phyloP scores from a whole-genome alignment of 2,329 filamentous ascomycete species.

The Aspergillus pseudoterreus region DNA sequence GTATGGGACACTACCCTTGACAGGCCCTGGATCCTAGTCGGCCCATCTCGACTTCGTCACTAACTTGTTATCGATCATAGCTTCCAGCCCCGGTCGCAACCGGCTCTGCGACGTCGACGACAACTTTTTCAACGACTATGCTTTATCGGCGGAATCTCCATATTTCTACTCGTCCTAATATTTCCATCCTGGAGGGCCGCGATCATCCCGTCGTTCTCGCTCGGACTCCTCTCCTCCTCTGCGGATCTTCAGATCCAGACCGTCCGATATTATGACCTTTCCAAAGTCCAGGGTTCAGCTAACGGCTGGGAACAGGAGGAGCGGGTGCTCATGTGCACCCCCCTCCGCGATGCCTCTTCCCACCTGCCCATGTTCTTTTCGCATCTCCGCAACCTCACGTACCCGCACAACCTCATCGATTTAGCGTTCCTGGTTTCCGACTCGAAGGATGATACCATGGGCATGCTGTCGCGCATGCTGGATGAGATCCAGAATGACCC shows the following conservation, averaged over 20 bases:
- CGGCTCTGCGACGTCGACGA: slow-evolving; percentile 68
- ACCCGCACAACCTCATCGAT: slow-evolving; percentile 94
- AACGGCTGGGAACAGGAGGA: slow-evolving; percentile 96
- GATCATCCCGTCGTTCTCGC: slow-evolving; percentile 59
- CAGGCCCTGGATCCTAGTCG: background rate
- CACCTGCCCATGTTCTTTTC: slow-evolving; percentile 98
- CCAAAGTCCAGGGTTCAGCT: slow-evolving; percentile 84
- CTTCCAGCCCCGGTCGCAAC: slow-evolving; percentile 79
- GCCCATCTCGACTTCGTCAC: background rate
- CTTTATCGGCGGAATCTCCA: slow-evolving; percentile 51
- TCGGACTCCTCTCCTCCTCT: slow-evolving; percentile 65
- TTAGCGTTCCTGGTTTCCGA: slow-evolving; percentile 95
- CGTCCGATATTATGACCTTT: slow-evolving; percentile 93
- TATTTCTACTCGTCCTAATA: slow-evolving; percentile 65
- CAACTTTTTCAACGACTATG: slow-evolving; percentile 68
- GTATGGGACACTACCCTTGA: slow-evolving; percentile 40
- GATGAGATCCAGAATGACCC: slow-evolving; percentile 74
- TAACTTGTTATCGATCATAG: slow-evolving; percentile 43
- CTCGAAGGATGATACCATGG: slow-evolving; percentile 86
- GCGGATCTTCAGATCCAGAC: slow-evolving; percentile 83
- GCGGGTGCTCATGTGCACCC: slow-evolving; percentile 89
- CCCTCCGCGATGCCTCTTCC: slow-evolving; percentile 83
- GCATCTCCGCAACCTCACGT: slow-evolving; percentile 94
- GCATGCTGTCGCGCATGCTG: slow-evolving; percentile 70
- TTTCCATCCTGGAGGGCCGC: slow-evolving; percentile 69